A percentile compares a stretch with the other conserved stretches of the same genome.
Evolutionary conservation across 768 basidiomycete genomes (phyloP).

Genomic region (Suillus americanus): DNA sequence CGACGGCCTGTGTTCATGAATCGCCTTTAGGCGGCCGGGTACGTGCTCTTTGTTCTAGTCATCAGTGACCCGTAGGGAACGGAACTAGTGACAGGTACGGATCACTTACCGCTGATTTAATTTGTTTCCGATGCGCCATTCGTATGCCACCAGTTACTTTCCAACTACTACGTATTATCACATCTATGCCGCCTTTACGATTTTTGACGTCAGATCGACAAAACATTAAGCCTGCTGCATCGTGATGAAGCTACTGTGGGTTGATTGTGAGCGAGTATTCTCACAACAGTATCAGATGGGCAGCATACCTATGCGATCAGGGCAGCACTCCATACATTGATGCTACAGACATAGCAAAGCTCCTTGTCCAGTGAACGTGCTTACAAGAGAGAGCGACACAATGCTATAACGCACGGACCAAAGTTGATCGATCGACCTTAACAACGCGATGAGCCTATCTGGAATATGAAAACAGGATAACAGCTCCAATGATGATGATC

Average conservation of each 20-base stretch:
- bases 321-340: not conserved
- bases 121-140: not conserved
- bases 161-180: not conserved
- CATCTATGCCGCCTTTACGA: no score
- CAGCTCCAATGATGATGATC: no score
- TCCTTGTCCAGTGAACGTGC: not conserved
- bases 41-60: not conserved
- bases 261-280: not conserved
- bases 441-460: not conserved
- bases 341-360: not conserved
- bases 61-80: not conserved
- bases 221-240: not conserved
- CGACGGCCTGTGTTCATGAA: not conserved
- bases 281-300: not conserved
- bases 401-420: not conserved
- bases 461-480: not conserved
- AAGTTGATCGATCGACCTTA: not conserved
- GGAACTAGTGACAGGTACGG: not conserved
- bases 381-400: not conserved
- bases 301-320: not conserved
- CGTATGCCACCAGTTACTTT: not conserved
- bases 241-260: not conserved
- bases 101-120: not conserved
- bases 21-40: not conserved
- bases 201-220: not conserved